phyloP scores from a whole-genome alignment of 441 rosid genomes.

The Iberis amara region DNA sequence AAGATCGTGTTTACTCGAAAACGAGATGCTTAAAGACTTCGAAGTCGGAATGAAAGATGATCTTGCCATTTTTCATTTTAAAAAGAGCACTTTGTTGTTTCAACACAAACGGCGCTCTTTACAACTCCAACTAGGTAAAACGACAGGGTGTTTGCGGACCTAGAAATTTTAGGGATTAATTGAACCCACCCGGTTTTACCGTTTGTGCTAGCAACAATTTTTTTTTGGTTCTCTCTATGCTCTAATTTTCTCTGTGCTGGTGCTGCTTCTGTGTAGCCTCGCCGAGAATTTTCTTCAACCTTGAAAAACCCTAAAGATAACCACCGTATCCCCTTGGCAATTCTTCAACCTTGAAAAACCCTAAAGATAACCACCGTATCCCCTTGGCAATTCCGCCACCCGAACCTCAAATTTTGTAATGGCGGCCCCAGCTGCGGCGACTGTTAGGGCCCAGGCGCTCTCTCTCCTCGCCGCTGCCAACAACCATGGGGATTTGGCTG shows the following conservation, averaged over 20 bases:
- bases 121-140: not conserved
- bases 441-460: constrained; percentile 58
- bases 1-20: too few species aligned
- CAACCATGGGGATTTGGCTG: constrained; percentile 82
- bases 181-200: not conserved
- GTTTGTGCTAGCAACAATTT: constrained; percentile 7
- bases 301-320: too few species aligned
- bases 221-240: not conserved
- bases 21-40: too few species aligned
- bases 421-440: constrained; percentile 42
- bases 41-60: too few species aligned
- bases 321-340: too few species aligned
- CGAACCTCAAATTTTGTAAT: constrained; percentile 24
- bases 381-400: constrained; percentile 6
- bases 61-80: too few species aligned
- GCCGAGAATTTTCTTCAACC: too few species aligned
- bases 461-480: constrained; percentile 86
- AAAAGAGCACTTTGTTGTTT: too few species aligned
- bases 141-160: constrained; percentile 23
- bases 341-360: constrained; percentile 24
- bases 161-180: constrained; percentile 3
- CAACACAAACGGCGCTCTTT: constrained; percentile 12
- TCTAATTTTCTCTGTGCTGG: constrained; percentile 10
- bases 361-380: constrained; percentile 14
- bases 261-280: constrained; percentile 6